phyloP scores from a whole-genome alignment of 805 yeast genomes.

The Schizosaccharomyces japonicus region DNA sequence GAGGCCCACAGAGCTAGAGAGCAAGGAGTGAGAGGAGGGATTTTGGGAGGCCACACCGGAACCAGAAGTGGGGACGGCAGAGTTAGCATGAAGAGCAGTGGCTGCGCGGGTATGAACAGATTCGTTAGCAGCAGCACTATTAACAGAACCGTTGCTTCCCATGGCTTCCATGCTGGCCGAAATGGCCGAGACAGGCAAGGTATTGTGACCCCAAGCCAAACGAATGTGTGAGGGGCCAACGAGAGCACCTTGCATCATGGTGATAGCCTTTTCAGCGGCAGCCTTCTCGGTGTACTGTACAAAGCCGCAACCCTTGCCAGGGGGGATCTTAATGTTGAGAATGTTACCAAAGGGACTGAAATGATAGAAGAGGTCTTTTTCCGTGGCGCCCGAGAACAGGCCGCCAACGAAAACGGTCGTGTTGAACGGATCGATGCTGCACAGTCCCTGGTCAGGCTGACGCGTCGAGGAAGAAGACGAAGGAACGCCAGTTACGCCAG shows the following conservation, averaged over 20 bases:
- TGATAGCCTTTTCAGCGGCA: constrained; percentile 67
- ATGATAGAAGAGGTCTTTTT: constrained; percentile 33
- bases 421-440: constrained; percentile 48
- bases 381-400: constrained; percentile 31
- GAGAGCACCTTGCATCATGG: constrained; percentile 73
- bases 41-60: no score
- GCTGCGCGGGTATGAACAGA: not conserved
- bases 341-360: constrained; percentile 52
- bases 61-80: not conserved
- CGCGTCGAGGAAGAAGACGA: not conserved
- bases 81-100: not conserved
- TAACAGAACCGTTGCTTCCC: not conserved
- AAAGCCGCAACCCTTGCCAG: constrained; percentile 69
- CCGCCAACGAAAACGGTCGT: constrained; percentile 56
- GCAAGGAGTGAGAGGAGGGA: no score
- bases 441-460: constrained; percentile 22
- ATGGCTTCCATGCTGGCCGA: no score
- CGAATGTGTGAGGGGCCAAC: constrained; percentile 65
- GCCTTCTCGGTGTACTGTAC: constrained; percentile 56
- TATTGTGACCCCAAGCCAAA: constrained; percentile 71
- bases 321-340: constrained; percentile 55
- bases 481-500: not conserved
- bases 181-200: not conserved
- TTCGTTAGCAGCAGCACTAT: not conserved
- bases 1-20: no score